Conservation (phyloP, 2,329 filamentous ascomycete genomes). For the Fusarium nurragi region DNA sequence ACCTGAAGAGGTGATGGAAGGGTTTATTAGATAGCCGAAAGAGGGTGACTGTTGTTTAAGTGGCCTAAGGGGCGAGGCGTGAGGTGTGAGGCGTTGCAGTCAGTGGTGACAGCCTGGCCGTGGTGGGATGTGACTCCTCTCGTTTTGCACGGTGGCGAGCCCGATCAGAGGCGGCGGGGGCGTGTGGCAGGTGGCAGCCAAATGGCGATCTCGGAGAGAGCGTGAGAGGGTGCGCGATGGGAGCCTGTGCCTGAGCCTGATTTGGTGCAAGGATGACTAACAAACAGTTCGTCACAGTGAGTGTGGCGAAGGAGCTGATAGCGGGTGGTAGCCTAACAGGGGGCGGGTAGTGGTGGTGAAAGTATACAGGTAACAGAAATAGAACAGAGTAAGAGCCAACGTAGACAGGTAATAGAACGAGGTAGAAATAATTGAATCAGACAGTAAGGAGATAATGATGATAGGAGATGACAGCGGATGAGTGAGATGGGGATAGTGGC, state of each 20-base stretch:
- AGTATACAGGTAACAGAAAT: constrained; percentile 21
- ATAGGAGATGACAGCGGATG: constrained; percentile 1
- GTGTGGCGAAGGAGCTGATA: constrained; percentile 42
- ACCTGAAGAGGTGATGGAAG: constrained; percentile 38
- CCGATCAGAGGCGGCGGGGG: constrained; percentile 46
- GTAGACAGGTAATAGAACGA: constrained; percentile 7
- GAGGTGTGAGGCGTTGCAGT: constrained; percentile 44
- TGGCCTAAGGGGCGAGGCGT: constrained; percentile 49
- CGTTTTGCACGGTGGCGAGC: constrained; percentile 50
- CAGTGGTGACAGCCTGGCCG: constrained; percentile 43
- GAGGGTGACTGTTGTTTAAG: constrained; percentile 50
- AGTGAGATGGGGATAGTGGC: constrained; percentile 16
- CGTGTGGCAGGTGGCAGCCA: constrained; percentile 46
- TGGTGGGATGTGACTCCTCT: constrained; percentile 51
- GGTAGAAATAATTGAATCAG: constrained; percentile 24
- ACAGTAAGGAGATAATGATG: constrained; percentile 20
- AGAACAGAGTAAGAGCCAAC: constrained; percentile 24
- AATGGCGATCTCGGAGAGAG: constrained; percentile 53
- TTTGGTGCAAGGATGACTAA: constrained; percentile 41
- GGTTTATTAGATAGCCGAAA: constrained; percentile 44
- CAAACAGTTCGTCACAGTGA: constrained; percentile 34
- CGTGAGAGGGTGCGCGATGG: constrained; percentile 47
- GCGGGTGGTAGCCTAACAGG: constrained; percentile 39
- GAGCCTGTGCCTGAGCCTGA: constrained; percentile 41
- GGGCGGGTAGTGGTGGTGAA: constrained; percentile 14